Evolutionary conservation across 1,284 basidiomycete species (phyloP), one percentile per base, ranked within the genome.

Genomic region (Phaffia rhodozyma): DNA sequence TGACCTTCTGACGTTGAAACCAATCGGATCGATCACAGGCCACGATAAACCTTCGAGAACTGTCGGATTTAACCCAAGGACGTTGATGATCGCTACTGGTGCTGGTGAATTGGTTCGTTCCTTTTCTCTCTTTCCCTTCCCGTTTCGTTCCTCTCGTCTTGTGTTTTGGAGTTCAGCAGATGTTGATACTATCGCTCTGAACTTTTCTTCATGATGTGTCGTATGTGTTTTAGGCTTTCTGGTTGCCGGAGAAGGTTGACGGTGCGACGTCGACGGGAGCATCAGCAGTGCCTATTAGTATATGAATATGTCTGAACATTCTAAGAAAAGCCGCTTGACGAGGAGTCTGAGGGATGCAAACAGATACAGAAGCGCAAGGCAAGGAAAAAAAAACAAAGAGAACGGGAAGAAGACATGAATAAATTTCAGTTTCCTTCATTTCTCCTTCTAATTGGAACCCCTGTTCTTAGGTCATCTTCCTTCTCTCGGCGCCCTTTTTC

Each of bases 81-180:
- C 83, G 66, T 85, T 85, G n/a, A 92, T 96, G 88, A 80, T 96
- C 79, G 86, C 83, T 59, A 84, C 84, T 1, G 92, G 87, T 16
- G 91, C 91, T 5, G 80, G 84, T 63, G 89, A 93, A 72, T 73
- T 94, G 76, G 91, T 92, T 70, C 69, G 87, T 80, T 47, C 27
- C 49, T 30, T 56, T 68, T 61, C 53, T 25, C 9, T 18, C 4
- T 18, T 43, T 11, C 20, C 66, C 70, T 67, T 27, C 32, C 38
- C 59, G 50, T 16, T n/a, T 16, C n/a, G n/a, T 34, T 4, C 52
- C 11, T 32, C 23, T 32, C 3, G 23, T n/a, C 60, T 52, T 5
- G 48, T 13, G 51, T 20, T 9, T 32, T 5, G 13, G 20, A 6
- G 13, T 9, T 3, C 34, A 20, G 25, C 29, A n/a, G 25, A 20